These are phyloP conservation scores for Colletotrichum cordylinicola DNA, from an alignment of 2,329 filamentous ascomycete species.

Conservation along the genomic window DNA sequence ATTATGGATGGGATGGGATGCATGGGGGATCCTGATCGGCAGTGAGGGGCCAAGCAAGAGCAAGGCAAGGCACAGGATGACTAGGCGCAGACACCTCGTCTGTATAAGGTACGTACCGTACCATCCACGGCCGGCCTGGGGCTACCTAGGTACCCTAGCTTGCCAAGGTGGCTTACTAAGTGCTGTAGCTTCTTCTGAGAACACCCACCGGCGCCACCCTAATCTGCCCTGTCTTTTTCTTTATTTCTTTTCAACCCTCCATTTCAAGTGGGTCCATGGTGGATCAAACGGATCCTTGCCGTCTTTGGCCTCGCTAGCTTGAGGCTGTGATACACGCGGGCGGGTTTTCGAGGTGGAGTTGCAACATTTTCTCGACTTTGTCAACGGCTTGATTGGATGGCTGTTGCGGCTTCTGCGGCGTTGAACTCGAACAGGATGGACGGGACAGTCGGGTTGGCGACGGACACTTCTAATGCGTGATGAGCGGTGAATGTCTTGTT, in stretches of 20 bases:
- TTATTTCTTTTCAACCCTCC: neutral
- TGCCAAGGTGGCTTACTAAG: neutral
- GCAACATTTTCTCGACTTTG: neutral
- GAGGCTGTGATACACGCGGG: neutral
- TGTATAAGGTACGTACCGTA: too few relatives aligned
- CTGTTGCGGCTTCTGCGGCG: neutral
- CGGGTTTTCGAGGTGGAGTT: neutral
- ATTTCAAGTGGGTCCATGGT: neutral
- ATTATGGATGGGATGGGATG: neutral
- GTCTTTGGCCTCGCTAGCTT: neutral
- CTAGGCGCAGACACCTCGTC: too few relatives aligned
- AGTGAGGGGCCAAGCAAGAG: neutral
- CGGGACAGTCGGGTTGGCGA: neutral
- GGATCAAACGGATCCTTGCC: neutral
- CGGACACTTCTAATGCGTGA: neutral
- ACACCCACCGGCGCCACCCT: neutral
- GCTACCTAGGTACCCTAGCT: too few relatives aligned
- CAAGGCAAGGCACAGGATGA: neutral
- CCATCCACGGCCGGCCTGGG: too few relatives aligned
- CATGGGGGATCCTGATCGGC: neutral
- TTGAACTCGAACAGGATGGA: too few relatives aligned
- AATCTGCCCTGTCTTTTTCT: neutral
- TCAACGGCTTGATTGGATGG: neutral
- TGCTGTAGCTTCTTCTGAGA: too few relatives aligned
- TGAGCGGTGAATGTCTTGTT: neutral